A percentile compares a stretch with the other conserved stretches of the same genome.
phyloP scores from a whole-genome alignment of 2,329 filamentous ascomycete genomes.

The Ceratocystis colombiana region DNA sequence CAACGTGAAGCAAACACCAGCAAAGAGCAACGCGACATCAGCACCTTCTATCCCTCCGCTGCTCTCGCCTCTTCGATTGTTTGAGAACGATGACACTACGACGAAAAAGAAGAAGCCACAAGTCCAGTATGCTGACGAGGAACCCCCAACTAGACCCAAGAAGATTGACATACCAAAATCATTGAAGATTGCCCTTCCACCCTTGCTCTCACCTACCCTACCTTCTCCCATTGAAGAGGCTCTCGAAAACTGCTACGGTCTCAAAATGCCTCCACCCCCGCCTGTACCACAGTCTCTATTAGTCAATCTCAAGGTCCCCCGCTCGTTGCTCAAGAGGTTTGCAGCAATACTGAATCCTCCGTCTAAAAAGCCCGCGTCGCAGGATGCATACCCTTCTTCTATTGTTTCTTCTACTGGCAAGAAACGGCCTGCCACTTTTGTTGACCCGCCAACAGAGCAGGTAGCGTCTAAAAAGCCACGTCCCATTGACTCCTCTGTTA shows the following conservation, averaged over 20 bases:
- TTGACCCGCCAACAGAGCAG: constrained; percentile 22
- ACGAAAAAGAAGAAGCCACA: constrained; percentile 15
- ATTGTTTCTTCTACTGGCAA: constrained; percentile 17
- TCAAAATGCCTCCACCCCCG: constrained; percentile 18
- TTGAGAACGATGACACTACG: constrained; percentile 2
- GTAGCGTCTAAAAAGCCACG: constrained; percentile 25
- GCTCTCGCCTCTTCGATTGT: constrained; percentile 43
- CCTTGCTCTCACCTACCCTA: constrained; percentile 47
- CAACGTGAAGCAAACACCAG: constrained; percentile 13
- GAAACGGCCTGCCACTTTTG: constrained; percentile 21
- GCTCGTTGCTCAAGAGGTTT: constrained; percentile 17
- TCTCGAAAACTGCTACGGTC: constrained; percentile 28
- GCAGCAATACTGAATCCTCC: constrained; percentile 19
- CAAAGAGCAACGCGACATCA: constrained; percentile 32
- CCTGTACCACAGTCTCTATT: constrained; percentile 7
- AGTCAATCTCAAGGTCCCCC: constrained; percentile 17
- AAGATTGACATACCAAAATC: constrained; percentile 26
- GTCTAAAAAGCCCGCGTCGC: constrained; percentile 28
- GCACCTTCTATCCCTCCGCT: constrained; percentile 39
- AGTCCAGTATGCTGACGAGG: not conserved
- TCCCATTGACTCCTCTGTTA: constrained; percentile 16
- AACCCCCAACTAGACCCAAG: constrained; percentile 11
- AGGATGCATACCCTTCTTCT: not conserved
- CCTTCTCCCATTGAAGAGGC: constrained; percentile 44
- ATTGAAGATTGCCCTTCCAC: constrained; percentile 32